Evolutionary conservation across 2,329 filamentous ascomycete genomes (phyloP).

Genomic region (Mycosphaerelloides madeirae): DNA sequence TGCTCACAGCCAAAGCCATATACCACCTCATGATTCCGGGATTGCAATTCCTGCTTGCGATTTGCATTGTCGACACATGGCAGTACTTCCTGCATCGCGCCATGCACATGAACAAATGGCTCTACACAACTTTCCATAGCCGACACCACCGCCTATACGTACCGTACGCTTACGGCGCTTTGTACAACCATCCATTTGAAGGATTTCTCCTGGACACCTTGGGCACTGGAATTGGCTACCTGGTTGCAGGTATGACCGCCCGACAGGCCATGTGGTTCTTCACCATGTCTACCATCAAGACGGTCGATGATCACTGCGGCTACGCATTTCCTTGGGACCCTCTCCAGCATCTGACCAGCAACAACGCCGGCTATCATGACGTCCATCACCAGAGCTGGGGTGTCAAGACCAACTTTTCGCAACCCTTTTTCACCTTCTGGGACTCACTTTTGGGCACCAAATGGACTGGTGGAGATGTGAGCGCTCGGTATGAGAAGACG

Average conservation of each 20-base stretch:
- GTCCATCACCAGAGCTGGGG: conserved; percentile 99
- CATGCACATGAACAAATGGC: conserved; percentile 97
- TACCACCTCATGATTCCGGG: conserved; percentile 75
- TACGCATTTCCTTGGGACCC: conserved; percentile 96
- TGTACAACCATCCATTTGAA: conserved; percentile 95
- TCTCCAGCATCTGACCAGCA: conserved; percentile 82
- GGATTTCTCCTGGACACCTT: conserved; percentile 90
- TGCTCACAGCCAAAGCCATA: conserved; percentile 66
- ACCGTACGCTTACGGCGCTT: conserved; percentile 90
- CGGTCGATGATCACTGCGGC: conserved; percentile 94
- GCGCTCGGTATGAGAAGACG: conserved; percentile 54
- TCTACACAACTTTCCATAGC: conserved; percentile 91
- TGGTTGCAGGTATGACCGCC: conserved; percentile 73
- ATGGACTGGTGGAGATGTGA: conserved; percentile 67
- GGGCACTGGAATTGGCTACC: conserved; percentile 78
- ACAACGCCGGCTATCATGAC: conserved; percentile 95
- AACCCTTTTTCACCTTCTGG: conserved; percentile 96
- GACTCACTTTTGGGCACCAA: conserved; percentile 76
- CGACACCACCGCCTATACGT: conserved; percentile 96
- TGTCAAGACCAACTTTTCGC: conserved; percentile 82
- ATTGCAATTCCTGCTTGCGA: conserved; percentile 70
- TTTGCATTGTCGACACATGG: conserved; percentile 86
- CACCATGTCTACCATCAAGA: conserved; percentile 84
- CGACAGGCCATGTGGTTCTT: conserved; percentile 89
- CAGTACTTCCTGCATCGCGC: conserved; percentile 94